These are phyloP conservation scores for Populus tremula DNA, from an alignment of 345 rosid species.

Conservation along the genomic window DNA sequence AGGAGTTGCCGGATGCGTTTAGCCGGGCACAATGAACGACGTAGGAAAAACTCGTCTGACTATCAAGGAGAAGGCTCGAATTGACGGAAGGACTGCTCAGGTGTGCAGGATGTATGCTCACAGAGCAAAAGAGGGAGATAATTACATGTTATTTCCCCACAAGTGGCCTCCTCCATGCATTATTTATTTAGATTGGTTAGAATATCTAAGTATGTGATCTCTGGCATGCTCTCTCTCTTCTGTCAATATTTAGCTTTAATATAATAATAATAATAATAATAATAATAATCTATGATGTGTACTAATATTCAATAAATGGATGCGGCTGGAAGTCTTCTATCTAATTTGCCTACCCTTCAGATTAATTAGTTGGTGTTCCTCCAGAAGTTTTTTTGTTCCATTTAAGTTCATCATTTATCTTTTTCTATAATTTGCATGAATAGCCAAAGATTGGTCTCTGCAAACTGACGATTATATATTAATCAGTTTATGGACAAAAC, in stretches of 20 bases:
- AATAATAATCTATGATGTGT: not conserved
- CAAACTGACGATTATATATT: no score
- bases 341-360: no score
- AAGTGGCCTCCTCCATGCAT: constrained; percentile 4
- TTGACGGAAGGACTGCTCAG: constrained; percentile 1
- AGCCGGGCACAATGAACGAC: constrained; percentile 88
- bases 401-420: no score
- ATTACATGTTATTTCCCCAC: not conserved
- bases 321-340: not conserved
- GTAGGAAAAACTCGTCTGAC: constrained; percentile 60
- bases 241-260: constrained; percentile 47
- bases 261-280: not conserved
- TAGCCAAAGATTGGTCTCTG: no score
- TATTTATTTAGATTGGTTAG: not conserved
- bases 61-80: constrained; percentile 44
- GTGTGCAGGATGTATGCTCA: not conserved
- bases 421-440: no score
- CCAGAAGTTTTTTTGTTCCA: no score
- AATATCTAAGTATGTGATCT: constrained; percentile 13
- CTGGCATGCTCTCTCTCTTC: constrained; percentile 78
- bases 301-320: not conserved
- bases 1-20: constrained; percentile 83
- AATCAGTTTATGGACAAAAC: no score
- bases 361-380: no score
- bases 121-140: not conserved